Conservation (phyloP, 805 yeast genomes). For the Isabelozyma pseudorhagii region DNA sequence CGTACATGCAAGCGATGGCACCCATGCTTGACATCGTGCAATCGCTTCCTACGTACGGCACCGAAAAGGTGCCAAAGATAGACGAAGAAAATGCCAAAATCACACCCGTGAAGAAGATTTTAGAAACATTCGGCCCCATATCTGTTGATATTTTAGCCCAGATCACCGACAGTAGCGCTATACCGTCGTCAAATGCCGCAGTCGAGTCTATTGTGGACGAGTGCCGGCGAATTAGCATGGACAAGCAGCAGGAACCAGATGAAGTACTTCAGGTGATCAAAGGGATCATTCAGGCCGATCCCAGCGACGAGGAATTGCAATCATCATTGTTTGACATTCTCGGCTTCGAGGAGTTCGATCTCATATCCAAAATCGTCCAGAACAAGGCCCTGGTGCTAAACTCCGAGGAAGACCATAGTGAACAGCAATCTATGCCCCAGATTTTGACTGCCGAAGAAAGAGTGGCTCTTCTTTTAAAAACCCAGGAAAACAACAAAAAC, state of each 20-base stretch:
- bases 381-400: slow-evolving; percentile 22
- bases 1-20: slow-evolving; percentile 78
- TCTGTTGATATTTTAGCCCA: slow-evolving; percentile 23
- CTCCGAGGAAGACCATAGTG: slow-evolving; percentile 11
- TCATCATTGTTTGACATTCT: slow-evolving; percentile 71
- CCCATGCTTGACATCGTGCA: slow-evolving; percentile 55
- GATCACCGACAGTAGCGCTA: slow-evolving; percentile 18
- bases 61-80: slow-evolving; percentile 31
- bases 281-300: slow-evolving; percentile 29
- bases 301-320: slow-evolving; percentile 61
- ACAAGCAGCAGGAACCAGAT: slow-evolving; percentile 29
- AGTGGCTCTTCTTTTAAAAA: slow-evolving; percentile 48
- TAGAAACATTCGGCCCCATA: slow-evolving; percentile 37
- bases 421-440: slow-evolving; percentile 7
- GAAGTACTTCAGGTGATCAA: slow-evolving; percentile 23
- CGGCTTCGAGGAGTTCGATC: slow-evolving; percentile 83
- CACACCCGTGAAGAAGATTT: slow-evolving; percentile 25
- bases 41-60: slow-evolving; percentile 12
- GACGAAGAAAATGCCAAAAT: slow-evolving; percentile 31
- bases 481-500: slow-evolving; percentile 48
- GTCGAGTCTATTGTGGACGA: slow-evolving; percentile 22
- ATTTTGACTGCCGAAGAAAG: slow-evolving; percentile 56
- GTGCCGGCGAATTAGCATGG: slow-evolving; percentile 30
- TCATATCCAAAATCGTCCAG: slow-evolving; percentile 62
- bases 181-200: slow-evolving; percentile 7